A percentile compares a stretch with the other conserved stretches of the same genome.
Evolutionary conservation across 257 asterid genomes (phyloP).

Genomic region (Galeopsis tetrahit): DNA sequence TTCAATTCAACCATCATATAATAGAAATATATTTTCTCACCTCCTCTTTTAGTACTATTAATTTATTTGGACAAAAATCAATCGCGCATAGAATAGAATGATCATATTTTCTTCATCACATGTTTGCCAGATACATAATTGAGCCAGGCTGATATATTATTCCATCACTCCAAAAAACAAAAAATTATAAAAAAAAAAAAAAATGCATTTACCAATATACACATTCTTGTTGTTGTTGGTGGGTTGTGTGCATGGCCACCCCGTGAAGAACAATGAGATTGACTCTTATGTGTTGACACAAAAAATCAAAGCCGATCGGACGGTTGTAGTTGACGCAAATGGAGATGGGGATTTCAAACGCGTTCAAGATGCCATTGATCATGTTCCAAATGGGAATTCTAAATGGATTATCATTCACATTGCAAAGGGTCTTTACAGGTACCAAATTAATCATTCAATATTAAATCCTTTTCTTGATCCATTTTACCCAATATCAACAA

Average conservation of each 20-base stretch:
- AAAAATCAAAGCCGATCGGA: conserved; percentile 43
- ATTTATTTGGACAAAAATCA: too few relatives aligned
- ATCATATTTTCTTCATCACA: conserved; percentile 15
- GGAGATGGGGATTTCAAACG: conserved; percentile 76
- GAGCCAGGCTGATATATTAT: background rate
- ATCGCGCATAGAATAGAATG: too few relatives aligned
- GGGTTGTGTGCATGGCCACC: conserved; percentile 46
- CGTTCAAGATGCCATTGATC: conserved; percentile 71
- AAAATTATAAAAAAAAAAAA: background rate
- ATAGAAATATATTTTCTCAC: background rate
- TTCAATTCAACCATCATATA: background rate
- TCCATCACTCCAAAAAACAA: background rate
- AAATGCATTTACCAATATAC: conserved; percentile 13
- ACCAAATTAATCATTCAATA: background rate
- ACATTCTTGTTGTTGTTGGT: conserved; percentile 29
- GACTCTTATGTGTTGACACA: conserved; percentile 57
- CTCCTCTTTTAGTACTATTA: background rate
- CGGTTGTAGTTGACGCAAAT: conserved; percentile 54
- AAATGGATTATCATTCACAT: conserved; percentile 70
- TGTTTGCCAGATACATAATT: background rate
- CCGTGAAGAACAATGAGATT: conserved; percentile 39
- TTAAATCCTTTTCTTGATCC: too few relatives aligned
- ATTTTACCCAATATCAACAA: too few relatives aligned
- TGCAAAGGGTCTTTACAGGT: conserved; percentile 79
- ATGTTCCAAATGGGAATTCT: conserved; percentile 69